Base-by-base conservation (phyloP, 2,329 filamentous ascomycete genomes). In the Colletotrichum siamense region DNA sequence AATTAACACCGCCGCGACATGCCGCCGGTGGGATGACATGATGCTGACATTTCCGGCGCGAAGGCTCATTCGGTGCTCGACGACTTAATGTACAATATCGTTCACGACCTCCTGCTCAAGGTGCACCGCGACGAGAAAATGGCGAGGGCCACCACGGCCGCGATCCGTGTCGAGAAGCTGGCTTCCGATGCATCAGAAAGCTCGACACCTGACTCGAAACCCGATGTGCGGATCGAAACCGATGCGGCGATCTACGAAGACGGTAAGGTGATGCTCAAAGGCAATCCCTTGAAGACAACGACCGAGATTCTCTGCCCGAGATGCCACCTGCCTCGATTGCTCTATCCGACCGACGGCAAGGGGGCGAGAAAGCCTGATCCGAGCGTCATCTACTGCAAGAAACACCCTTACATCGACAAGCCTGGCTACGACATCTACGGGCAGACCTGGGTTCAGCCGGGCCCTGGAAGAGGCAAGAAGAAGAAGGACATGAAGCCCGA, bases 401-500 rank as follows among this genome's bases (percentile, higher is more conserved):
- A 93, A 79, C 92, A 94, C 77, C 94, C 94, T 1, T 96, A 94
- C 87, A 94, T 95, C 77, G 92, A 95, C 79, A 93, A 94, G 82
- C 89, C 92, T 3, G 94, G 94, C 76, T 94, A 93, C 85, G 94
- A 96, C 84, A 95, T 96, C 78, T 96, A 96, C 84, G 94, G 94
- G 67, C 95, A 96, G 84, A 95, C 94, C 32, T 96, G 95, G 90
- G 93, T 95, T 16, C 92, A 92, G 22, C 93, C 94, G 26, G 91
- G 91, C 1, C 92, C 92, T 26, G 92, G 92, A 16, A 90, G 94
- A 76, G 94, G 94, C 76, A 95, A 94, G 87, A 95, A 94, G 88
- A 95, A 94, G 90, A 95, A 95, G 88, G 94, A 93, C 83, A 92
- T 93, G 87, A 92, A 91, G 87, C 91, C 88, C 84, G 85, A 87